These are phyloP conservation scores for Penicillium sclerotigenum DNA, from an alignment of 2,329 filamentous ascomycete genomes.

Conservation along the genomic window DNA sequence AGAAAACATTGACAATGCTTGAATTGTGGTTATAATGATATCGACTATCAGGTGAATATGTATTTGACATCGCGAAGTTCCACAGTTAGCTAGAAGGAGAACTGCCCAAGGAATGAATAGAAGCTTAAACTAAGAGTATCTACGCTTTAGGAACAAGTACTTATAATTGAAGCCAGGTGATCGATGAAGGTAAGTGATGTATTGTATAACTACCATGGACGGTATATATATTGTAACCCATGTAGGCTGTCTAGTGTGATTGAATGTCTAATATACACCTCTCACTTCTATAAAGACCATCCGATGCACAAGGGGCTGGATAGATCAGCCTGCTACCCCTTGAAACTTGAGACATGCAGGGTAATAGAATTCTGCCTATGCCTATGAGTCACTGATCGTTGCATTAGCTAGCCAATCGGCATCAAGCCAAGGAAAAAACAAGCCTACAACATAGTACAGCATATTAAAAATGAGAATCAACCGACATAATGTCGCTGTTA, in stretches of 20 bases:
- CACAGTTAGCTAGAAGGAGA: neutral
- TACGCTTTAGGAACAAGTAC: neutral
- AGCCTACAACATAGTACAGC: too few relatives aligned
- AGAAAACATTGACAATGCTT: constrained; percentile 10
- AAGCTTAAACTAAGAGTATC: neutral
- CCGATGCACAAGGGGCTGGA: neutral
- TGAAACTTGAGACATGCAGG: neutral
- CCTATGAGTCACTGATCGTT: neutral
- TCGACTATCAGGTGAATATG: neutral
- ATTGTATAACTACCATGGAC: neutral
- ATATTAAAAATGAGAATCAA: neutral
- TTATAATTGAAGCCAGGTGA: neutral
- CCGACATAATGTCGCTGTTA: neutral
- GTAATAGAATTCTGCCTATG: too few relatives aligned
- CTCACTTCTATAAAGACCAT: too few relatives aligned
- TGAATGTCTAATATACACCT: neutral
- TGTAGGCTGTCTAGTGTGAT: neutral
- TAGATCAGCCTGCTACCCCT: neutral
- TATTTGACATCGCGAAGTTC: neutral
- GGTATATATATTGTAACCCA: neutral
- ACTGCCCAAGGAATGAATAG: neutral
- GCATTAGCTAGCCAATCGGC: neutral
- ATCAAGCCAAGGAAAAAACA: neutral
- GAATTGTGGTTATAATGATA: neutral
- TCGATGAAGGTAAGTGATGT: neutral